phyloP scores from a whole-genome alignment of 2,329 filamentous ascomycete species.

The Penicillium fuscoglaucum region DNA sequence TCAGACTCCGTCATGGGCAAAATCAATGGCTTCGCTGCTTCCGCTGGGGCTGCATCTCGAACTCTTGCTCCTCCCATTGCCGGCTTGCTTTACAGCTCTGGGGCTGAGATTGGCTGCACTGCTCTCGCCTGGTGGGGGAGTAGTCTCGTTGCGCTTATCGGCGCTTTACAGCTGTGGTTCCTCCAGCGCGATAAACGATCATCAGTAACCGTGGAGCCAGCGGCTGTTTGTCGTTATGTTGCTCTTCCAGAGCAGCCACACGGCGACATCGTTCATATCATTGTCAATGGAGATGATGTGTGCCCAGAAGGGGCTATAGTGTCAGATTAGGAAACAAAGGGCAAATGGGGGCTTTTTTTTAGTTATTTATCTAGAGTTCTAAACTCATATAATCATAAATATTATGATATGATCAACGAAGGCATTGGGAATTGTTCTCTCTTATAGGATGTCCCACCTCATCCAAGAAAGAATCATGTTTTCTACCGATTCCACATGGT shows the following conservation, averaged over 20 bases:
- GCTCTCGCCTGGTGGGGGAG: slow-evolving; percentile 65
- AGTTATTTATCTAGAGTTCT: not conserved
- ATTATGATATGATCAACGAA: no score
- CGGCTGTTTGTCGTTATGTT: slow-evolving; percentile 31
- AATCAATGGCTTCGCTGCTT: slow-evolving; percentile 72
- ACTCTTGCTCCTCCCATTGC: slow-evolving; percentile 68
- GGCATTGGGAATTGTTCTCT: no score
- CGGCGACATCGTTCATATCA: slow-evolving; percentile 32
- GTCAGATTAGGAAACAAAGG: not conserved
- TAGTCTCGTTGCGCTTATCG: slow-evolving; percentile 56
- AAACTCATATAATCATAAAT: not conserved
- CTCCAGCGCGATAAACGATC: slow-evolving; percentile 52
- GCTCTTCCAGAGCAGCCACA: slow-evolving; percentile 17
- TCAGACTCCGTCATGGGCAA: slow-evolving; percentile 63
- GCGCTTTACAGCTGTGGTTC: slow-evolving; percentile 58
- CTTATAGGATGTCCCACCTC: not conserved
- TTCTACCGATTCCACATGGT: not conserved
- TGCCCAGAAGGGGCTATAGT: not conserved
- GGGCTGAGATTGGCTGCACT: slow-evolving; percentile 58
- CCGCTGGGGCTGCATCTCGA: slow-evolving; percentile 69
- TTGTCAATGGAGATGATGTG: slow-evolving; percentile 26
- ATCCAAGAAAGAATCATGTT: not conserved
- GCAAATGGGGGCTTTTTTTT: not conserved
- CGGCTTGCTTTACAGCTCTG: slow-evolving; percentile 65
- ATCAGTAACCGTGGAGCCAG: slow-evolving; percentile 40